Evolutionary conservation across 805 yeast genomes (phyloP).

Genomic region (Cyberlindnera lachancei): DNA sequence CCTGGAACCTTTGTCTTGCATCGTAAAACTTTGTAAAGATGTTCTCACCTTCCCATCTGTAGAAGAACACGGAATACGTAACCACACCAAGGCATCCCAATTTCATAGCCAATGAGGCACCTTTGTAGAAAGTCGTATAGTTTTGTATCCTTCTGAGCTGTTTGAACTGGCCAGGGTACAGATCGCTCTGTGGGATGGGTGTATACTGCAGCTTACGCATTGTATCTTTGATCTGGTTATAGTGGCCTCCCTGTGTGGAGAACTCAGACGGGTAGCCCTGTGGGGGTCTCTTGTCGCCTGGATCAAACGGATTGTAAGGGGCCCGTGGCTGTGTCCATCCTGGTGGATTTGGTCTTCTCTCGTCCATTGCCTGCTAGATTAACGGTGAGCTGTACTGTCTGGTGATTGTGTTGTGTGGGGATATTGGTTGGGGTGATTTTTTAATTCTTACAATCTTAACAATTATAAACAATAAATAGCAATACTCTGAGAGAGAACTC

Average conservation of each 20-base stretch:
- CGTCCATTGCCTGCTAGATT: too few species aligned
- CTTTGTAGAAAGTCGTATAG: slow-evolving; percentile 45
- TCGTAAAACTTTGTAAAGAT: slow-evolving; percentile 65
- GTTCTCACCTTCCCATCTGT: slow-evolving; percentile 77
- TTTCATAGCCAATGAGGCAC: slow-evolving; percentile 51
- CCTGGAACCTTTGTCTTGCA: slow-evolving; percentile 48
- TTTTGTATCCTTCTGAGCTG: slow-evolving; percentile 54
- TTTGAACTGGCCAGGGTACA: slow-evolving; percentile 75
- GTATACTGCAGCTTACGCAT: slow-evolving; percentile 68
- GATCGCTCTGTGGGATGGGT: slow-evolving; percentile 66
- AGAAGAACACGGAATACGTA: slow-evolving; percentile 59
- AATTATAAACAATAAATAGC: too few species aligned
- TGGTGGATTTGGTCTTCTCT: slow-evolving; percentile 65
- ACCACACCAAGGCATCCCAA: slow-evolving; percentile 41
- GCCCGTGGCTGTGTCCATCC: slow-evolving; percentile 67
- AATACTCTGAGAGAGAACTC: too few species aligned
- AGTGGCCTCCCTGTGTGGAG: slow-evolving; percentile 60
- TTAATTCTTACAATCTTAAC: too few species aligned
- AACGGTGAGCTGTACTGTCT: too few species aligned
- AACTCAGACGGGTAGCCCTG: slow-evolving; percentile 84
- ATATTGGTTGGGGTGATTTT: too few species aligned
- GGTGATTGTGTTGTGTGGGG: too few species aligned
- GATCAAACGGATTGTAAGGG: slow-evolving; percentile 72
- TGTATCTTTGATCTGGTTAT: slow-evolving; percentile 60
- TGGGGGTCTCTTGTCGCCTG: slow-evolving; percentile 67